Evolutionary conservation across 495 filamentous ascomycete species (phyloP).

Genomic region (Apodospora peruviana): DNA sequence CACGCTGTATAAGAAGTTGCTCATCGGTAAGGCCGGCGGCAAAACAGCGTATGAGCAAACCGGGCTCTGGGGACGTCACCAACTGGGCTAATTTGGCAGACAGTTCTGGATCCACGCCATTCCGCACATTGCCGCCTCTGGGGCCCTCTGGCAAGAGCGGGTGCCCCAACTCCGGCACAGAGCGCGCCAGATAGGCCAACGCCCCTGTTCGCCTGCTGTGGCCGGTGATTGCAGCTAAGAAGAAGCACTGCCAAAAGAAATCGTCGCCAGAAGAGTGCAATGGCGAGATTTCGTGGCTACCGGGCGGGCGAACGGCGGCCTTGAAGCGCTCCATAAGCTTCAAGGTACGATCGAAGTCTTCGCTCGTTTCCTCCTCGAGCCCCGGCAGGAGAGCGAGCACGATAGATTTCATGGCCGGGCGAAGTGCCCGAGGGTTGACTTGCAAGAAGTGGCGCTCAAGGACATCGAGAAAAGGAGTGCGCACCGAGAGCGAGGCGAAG

Average conservation of each 20-base stretch:
- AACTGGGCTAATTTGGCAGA: slow-evolving; percentile 56
- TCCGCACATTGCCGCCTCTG: slow-evolving; percentile 7
- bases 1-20: slow-evolving; percentile 85
- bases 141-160: slow-evolving; percentile 21
- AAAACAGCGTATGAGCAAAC: slow-evolving; percentile 83
- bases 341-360: slow-evolving; percentile 90
- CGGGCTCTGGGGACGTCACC: slow-evolving; percentile 87
- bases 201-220: slow-evolving; percentile 76
- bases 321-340: slow-evolving; percentile 74
- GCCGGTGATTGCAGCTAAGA: slow-evolving; percentile 86
- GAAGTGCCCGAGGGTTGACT: slow-evolving; percentile 61
- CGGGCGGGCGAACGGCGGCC: slow-evolving; percentile 50
- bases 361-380: slow-evolving; percentile 90
- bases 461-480: slow-evolving; percentile 75
- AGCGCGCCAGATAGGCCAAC: slow-evolving; percentile 74
- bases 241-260: slow-evolving; percentile 98
- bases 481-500: slow-evolving; percentile 86
- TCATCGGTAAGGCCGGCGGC: slow-evolving; percentile 84
- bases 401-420: slow-evolving; percentile 84
- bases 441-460: slow-evolving; percentile 74
- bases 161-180: slow-evolving; percentile 66
- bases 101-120: slow-evolving; percentile 21
- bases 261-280: slow-evolving; percentile 61
- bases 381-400: slow-evolving; percentile 83
- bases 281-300: slow-evolving; percentile 42